These are phyloP conservation scores for Clavulina sp. DNA, from an alignment of 768 basidiomycete genomes.

Conservation along the genomic window DNA sequence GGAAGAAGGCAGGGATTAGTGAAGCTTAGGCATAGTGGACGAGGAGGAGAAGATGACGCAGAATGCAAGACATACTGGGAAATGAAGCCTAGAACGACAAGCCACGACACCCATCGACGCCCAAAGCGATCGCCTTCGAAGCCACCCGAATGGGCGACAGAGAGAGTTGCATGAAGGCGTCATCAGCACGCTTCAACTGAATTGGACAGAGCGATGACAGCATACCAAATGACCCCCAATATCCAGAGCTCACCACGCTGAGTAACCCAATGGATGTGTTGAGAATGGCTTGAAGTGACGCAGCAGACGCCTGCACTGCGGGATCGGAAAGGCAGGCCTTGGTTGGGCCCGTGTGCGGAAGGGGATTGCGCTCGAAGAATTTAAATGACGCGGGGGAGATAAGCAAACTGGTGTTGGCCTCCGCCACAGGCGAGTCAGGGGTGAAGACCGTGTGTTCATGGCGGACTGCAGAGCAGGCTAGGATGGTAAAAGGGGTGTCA, in stretches of 20 bases:
- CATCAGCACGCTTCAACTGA: neutral
- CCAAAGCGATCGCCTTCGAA: constrained; percentile 43
- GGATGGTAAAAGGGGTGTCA: neutral
- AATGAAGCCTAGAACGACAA: constrained; percentile 50
- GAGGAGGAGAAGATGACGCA: constrained; percentile 18
- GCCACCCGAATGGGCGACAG: neutral
- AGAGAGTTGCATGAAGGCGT: neutral
- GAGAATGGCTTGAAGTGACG: constrained; percentile 50
- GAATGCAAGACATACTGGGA: constrained; percentile 40
- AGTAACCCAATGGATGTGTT: constrained; percentile 61
- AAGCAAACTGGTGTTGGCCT: constrained; percentile 19
- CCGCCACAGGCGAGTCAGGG: constrained; percentile 34
- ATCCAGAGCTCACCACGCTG: constrained; percentile 67
- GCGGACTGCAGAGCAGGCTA: neutral
- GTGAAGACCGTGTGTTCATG: neutral
- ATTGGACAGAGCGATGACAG: neutral
- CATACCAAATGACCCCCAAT: constrained; percentile 56
- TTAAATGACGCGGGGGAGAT: constrained; percentile 6
- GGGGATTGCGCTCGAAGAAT: neutral
- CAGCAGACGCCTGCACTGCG: constrained; percentile 49
- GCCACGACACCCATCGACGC: constrained; percentile 52
- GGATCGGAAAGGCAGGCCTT: constrained; percentile 30
- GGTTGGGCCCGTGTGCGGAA: constrained; percentile 22
- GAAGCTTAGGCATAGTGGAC: constrained; percentile 4
- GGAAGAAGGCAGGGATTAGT: neutral